Conservation (phyloP, 345 rosid species). For the Viola odorata region DNA sequence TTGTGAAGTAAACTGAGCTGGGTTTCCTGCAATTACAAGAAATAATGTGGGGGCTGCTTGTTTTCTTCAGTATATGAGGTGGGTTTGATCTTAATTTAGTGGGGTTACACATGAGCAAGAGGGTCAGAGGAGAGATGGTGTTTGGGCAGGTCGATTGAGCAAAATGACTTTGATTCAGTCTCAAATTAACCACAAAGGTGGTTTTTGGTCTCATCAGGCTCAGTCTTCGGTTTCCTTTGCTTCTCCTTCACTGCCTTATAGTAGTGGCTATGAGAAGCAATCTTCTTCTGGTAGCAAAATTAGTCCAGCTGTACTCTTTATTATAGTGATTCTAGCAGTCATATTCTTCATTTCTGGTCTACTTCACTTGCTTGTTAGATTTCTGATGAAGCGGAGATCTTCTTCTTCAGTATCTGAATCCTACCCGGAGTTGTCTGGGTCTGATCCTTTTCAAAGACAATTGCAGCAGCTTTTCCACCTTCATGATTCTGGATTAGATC, state of each 20-base stretch:
- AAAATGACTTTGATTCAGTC: constrained; percentile 30
- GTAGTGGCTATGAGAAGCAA: constrained; percentile 27
- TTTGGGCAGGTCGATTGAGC: constrained; percentile 20
- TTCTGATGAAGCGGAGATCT: constrained; percentile 50
- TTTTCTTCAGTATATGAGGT: constrained; percentile 13
- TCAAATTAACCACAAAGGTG: constrained; percentile 24
- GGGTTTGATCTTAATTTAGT: constrained; percentile 24
- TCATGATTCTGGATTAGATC: constrained; percentile 91
- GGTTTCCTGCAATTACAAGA: constrained; percentile 26
- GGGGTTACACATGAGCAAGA: constrained; percentile 11
- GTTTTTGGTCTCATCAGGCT: constrained; percentile 19
- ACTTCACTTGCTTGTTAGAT: constrained; percentile 59
- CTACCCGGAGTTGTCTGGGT: constrained; percentile 52
- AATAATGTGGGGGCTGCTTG: constrained; percentile 31
- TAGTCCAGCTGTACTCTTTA: constrained; percentile 57
- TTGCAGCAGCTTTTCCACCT: constrained; percentile 84
- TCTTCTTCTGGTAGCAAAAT: constrained; percentile 42
- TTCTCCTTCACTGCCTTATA: constrained; percentile 27
- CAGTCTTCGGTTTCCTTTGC: constrained; percentile 28
- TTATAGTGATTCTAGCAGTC: constrained; percentile 57
- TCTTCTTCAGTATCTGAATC: constrained; percentile 49
- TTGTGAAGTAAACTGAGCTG: constrained; percentile 20
- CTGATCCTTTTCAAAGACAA: constrained; percentile 71
- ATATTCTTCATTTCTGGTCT: constrained; percentile 63
- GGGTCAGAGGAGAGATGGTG: constrained; percentile 16